A percentile compares a stretch with the other conserved stretches of the same genome.
phyloP scores from a whole-genome alignment of 306 rosid species.

The Crotalaria pallida region DNA sequence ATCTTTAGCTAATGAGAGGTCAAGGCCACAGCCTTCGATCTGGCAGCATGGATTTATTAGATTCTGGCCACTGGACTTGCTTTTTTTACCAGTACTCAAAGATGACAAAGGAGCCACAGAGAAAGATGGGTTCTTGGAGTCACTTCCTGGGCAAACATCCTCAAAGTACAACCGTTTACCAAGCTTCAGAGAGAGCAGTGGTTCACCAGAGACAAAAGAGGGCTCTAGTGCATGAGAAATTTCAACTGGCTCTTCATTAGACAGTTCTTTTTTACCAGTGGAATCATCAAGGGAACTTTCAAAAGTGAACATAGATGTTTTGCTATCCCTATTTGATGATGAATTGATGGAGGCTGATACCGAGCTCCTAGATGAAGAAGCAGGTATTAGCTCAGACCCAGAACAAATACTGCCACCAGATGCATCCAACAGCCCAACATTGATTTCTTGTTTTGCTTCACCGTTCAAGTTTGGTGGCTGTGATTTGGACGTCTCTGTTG shows the following conservation, averaged over 20 bases:
- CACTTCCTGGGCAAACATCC: slow-evolving; percentile 44
- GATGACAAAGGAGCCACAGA: slow-evolving; percentile 36
- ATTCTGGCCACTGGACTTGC: slow-evolving; percentile 35
- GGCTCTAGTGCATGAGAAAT: slow-evolving; percentile 36
- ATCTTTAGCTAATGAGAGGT: slow-evolving; percentile 64
- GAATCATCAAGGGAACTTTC: slow-evolving; percentile 50
- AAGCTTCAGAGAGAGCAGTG: slow-evolving; percentile 73
- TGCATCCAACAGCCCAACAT: slow-evolving; percentile 40
- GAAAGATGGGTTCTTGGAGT: slow-evolving; percentile 31
- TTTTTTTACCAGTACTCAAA: slow-evolving; percentile 36
- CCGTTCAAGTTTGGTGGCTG: slow-evolving; percentile 38
- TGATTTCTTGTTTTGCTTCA: slow-evolving; percentile 43
- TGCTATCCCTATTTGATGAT: slow-evolving; percentile 56
- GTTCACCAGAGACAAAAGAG: slow-evolving; percentile 59
- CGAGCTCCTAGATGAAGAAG: slow-evolving; percentile 54
- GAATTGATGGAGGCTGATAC: slow-evolving; percentile 61
- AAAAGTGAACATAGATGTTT: slow-evolving; percentile 39
- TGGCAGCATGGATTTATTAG: slow-evolving; percentile 47
- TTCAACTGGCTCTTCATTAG: slow-evolving; percentile 33
- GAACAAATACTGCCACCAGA: slow-evolving; percentile 44
- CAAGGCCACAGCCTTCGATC: slow-evolving; percentile 83
- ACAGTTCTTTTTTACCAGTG: slow-evolving; percentile 36
- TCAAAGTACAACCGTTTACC: slow-evolving; percentile 73
- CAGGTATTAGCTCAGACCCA: slow-evolving; percentile 41
- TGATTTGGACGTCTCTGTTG: slow-evolving; percentile 40